Conservation (phyloP, 257 asterid species). For the Nicotiana paniculata region DNA sequence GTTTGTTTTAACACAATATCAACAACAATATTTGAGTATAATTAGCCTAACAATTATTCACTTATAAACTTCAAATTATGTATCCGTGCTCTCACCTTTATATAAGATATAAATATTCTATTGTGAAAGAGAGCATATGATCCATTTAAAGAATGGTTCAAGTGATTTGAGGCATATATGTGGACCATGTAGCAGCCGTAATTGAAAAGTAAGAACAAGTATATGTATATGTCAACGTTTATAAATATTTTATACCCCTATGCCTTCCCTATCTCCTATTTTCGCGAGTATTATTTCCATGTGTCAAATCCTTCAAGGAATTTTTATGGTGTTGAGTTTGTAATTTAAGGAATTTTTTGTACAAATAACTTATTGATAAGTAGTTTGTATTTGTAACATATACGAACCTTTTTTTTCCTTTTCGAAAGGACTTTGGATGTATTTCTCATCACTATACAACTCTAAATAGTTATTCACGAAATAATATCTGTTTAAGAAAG, state of each 20-base stretch:
- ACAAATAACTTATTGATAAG: too few species aligned
- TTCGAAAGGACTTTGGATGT: too few species aligned
- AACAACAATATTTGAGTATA: too few species aligned
- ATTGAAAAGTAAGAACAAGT: neutral
- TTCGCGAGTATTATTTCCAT: neutral
- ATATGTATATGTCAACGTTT: neutral
- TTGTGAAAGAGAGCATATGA: conserved; percentile 6
- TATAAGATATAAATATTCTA: conserved; percentile 2
- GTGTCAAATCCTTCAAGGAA: neutral
- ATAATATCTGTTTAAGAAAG: too few species aligned
- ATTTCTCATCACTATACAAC: too few species aligned
- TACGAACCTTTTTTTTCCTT: too few species aligned
- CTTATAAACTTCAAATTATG: too few species aligned
- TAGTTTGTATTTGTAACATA: too few species aligned
- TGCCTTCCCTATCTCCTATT: neutral
- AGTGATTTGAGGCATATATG: conserved; percentile 18
- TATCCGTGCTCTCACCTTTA: neutral
- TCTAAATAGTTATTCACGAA: too few species aligned
- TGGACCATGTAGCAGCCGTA: conserved; percentile 21
- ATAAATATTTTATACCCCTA: neutral
- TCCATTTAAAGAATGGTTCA: conserved; percentile 18
- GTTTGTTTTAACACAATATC: too few species aligned
- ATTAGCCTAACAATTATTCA: too few species aligned
- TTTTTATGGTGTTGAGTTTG: neutral
- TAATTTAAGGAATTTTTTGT: too few species aligned